Evolutionary conservation across 1,284 basidiomycete species (phyloP).

Genomic region (Marasmius tenuissimus): DNA sequence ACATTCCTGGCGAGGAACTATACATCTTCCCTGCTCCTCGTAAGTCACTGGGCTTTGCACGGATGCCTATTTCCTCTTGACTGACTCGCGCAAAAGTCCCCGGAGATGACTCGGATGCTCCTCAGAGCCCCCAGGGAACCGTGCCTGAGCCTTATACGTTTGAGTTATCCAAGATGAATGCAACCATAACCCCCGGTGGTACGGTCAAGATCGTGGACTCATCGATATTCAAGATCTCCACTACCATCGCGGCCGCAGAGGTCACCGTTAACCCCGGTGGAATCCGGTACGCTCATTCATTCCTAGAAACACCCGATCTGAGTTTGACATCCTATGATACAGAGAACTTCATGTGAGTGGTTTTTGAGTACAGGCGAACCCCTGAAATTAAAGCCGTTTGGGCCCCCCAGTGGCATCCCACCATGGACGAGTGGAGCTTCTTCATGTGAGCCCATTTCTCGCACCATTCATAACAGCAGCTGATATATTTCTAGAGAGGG

Average conservation of each 20-base stretch:
- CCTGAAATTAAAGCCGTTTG: background rate
- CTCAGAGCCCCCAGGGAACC: conserved; percentile 49
- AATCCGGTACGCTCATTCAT: conserved; percentile 44
- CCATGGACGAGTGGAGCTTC: conserved; percentile 67
- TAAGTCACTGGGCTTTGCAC: conserved; percentile 15
- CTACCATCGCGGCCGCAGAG: conserved; percentile 63
- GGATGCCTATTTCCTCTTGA: conserved; percentile 11
- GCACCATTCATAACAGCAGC: background rate
- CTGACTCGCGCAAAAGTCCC: conserved; percentile 26
- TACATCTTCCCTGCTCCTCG: conserved; percentile 67
- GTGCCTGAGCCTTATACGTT: conserved; percentile 55
- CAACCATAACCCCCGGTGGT: conserved; percentile 56
- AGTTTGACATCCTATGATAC: background rate
- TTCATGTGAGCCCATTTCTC: conserved; percentile 36
- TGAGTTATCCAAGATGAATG: conserved; percentile 49
- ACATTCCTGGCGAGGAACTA: conserved; percentile 58
- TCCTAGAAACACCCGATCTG: background rate
- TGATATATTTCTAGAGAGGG: conserved; percentile 43
- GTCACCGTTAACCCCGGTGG: conserved; percentile 69
- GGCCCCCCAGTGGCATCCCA: conserved; percentile 66
- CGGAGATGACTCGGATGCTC: conserved; percentile 38
- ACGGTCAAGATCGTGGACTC: conserved; percentile 65
- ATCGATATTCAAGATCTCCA: conserved; percentile 45
- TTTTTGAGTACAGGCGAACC: background rate
- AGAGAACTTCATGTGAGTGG: conserved; percentile 45